A percentile compares a stretch with the other conserved stretches of the same genome.
These are phyloP conservation scores for Termitomyces heimii DNA, from an alignment of 768 basidiomycete species.

Conservation along the genomic window DNA sequence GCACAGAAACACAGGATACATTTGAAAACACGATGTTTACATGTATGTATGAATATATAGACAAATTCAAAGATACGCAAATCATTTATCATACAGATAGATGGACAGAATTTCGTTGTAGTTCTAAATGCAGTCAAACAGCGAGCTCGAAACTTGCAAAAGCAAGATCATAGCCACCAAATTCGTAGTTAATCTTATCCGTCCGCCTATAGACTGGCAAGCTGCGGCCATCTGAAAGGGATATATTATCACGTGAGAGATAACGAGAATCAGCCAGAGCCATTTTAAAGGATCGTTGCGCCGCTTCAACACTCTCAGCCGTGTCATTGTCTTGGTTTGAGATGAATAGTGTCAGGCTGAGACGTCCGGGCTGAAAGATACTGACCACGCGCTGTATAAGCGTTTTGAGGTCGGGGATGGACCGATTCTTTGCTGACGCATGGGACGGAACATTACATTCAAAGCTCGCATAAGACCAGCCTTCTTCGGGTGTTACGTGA, in stretches of 20 bases:
- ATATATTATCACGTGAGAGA: background rate
- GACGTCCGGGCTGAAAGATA: slow-evolving; percentile 87
- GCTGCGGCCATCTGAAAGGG: background rate
- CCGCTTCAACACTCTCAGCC: slow-evolving; percentile 58
- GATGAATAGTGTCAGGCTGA: slow-evolving; percentile 88
- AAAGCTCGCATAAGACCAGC: slow-evolving; percentile 98
- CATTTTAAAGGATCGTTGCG: slow-evolving; percentile 65
- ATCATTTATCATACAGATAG: background rate
- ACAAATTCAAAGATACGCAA: background rate
- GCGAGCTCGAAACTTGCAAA: slow-evolving; percentile 76
- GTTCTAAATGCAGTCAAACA: slow-evolving; percentile 4
- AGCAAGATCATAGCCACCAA: slow-evolving; percentile 86
- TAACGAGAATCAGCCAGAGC: slow-evolving; percentile 41
- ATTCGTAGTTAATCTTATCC: slow-evolving; percentile 98
- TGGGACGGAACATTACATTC: slow-evolving; percentile 90
- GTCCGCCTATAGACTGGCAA: slow-evolving; percentile 62
- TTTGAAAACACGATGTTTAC: background rate
- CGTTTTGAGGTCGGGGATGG: slow-evolving; percentile 68
- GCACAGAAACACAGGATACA: background rate
- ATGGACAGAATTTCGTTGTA: background rate
- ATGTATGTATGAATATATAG: background rate
- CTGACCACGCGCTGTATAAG: slow-evolving; percentile 84
- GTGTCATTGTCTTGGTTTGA: slow-evolving; percentile 54
- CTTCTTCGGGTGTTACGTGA: slow-evolving; percentile 96
- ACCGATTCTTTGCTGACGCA: slow-evolving; percentile 14